Evolutionary conservation across 495 filamentous ascomycete genomes (phyloP), one percentile per base, ranked within the genome.

Genomic region (Tuber melanosporum): DNA sequence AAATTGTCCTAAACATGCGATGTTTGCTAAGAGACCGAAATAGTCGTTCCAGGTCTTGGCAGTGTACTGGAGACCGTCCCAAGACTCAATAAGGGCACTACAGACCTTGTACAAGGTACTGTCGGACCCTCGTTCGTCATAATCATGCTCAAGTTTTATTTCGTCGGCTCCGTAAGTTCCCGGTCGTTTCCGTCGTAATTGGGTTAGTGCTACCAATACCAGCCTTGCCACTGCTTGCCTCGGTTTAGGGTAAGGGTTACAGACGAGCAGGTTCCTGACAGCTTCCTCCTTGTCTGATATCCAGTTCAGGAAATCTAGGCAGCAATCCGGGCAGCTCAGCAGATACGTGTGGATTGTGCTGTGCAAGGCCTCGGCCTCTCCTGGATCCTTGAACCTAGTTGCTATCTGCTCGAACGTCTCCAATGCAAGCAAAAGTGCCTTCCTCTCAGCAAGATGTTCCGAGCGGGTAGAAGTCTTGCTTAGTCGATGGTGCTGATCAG

Each of bases 31-130:
- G 46, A 92, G 87, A 42, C 89, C 89, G 79, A 95, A 95, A 70
- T 92, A 94, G 81, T 97, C 93, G 62, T 90, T 89, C 93, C 93
- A 97, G 14, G 90, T 87, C 45, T 91, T 89, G 36, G 88, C 82
- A 41, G 87, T 85, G 3, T 84, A 83, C 75, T 92, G 89, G 44
- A 92, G 82, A 14, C 82, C 82, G 6, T 87, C 78, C 88, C 88
- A 91, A 9, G 90, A 76, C 17, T 88, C 87, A 62, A 84, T 84
- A 14, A 91, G 79, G 22, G 83, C 85, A 5, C 83, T 83, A 76
- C 91, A 89, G 74, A 95, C 82, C 42, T 84, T 80, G 44, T 88
- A 86, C 73, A 94, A 86, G 9, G 88, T 82, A 57, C 83, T 82
- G 84, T 75, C 84, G 86, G 77, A 72, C 78, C 83, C 42, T 76